Percentiles rank a stretch among this genome's conserved stretches.
Conservation (phyloP, 2,329 filamentous ascomycete species). For the Tolypocladium cylindrosporum region DNA sequence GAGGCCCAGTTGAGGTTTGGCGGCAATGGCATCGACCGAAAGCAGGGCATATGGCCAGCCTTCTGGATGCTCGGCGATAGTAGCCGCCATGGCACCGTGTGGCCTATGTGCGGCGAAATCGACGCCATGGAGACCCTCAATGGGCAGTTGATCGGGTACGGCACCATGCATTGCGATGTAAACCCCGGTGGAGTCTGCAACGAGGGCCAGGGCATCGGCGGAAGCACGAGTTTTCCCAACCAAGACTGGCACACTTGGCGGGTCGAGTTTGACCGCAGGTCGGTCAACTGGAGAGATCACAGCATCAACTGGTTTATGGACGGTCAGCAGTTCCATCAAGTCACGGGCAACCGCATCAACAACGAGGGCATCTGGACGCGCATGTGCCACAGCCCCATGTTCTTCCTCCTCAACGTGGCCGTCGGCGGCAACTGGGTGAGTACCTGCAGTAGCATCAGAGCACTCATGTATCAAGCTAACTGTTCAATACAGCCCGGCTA, state of each 20-base stretch:
- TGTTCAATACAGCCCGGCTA: slow-evolving; percentile 30
- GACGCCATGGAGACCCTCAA: slow-evolving; percentile 49
- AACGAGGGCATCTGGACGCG: slow-evolving; percentile 37
- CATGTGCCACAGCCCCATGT: slow-evolving; percentile 39
- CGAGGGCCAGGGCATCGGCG: slow-evolving; percentile 34
- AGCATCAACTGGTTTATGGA: slow-evolving; percentile 42
- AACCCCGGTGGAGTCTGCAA: slow-evolving; percentile 37
- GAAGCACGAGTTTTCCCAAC: slow-evolving; percentile 23
- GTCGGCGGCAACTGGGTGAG: slow-evolving; percentile 44
- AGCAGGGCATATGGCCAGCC: slow-evolving; percentile 49
- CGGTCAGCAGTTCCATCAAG: slow-evolving; percentile 29
- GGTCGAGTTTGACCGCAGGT: slow-evolving; percentile 38
- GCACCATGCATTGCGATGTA: slow-evolving; percentile 41
- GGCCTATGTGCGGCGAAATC: slow-evolving; percentile 46
- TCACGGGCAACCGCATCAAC: slow-evolving; percentile 33
- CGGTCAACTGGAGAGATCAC: slow-evolving; percentile 34
- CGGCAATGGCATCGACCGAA: slow-evolving; percentile 24
- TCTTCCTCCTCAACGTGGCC: slow-evolving; percentile 44
- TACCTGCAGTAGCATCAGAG: slow-evolving; percentile 6
- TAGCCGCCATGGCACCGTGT: slow-evolving; percentile 34
- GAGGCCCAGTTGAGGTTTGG: slow-evolving; percentile 39
- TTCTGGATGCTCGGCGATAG: slow-evolving; percentile 47
- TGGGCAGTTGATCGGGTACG: slow-evolving; percentile 34
- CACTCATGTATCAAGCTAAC: not conserved
- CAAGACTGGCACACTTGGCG: slow-evolving; percentile 38